Base-by-base conservation (phyloP, 2,329 filamentous ascomycete species). In the Fusarium sp. region DNA sequence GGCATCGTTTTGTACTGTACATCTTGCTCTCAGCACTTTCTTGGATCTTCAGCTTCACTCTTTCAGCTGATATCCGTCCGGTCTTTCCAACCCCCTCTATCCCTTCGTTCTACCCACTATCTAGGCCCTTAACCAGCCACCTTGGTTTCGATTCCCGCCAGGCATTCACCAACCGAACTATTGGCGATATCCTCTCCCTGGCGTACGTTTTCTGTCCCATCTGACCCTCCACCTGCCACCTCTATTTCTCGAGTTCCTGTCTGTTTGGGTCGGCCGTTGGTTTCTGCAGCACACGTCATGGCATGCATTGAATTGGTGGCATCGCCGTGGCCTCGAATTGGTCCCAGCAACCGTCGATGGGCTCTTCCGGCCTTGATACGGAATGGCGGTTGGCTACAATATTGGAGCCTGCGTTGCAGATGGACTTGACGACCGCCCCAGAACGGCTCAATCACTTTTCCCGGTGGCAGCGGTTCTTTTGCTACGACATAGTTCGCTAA, bases 41-140 rank as follows among this genome's bases (percentile, higher is more conserved):
- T 64, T 71, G 71, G 75, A 78, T 76, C 72, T 69, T 77, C 79
- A 76, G 79, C 79, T 82, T 81, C 81, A 82, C 77, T 82, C 81
- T 77, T 79, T 82, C 70, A 81, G 79, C 78, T 78, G 76, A 74
- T 69, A 74, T 76, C 78, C 78, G 78, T 82, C 78, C 81, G 76
- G 77, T 81, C 76, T 74, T 76, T 76, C 72, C 70, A 65, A 55
- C 65, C 65, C 58, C 67, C 59, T 53, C 58, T 63, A 62, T 66
- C 67, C 65, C 69, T 73, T 69, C 59, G 49, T 64, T 72, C 58
- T 67, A 49, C 54, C 57, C 59, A 67, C 66, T 58, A 63, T 62
- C 31, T 31, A 67, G 48, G 61, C 51, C 48, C 16, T 50, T 52
- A 63, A 59, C 70, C 73, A 73, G 69, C 72, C 69, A 61, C 68